A percentile compares a stretch with the other conserved stretches of the same genome.
Evolutionary conservation across 2,329 filamentous ascomycete genomes (phyloP).

Genomic region (Aspergillus latus): DNA sequence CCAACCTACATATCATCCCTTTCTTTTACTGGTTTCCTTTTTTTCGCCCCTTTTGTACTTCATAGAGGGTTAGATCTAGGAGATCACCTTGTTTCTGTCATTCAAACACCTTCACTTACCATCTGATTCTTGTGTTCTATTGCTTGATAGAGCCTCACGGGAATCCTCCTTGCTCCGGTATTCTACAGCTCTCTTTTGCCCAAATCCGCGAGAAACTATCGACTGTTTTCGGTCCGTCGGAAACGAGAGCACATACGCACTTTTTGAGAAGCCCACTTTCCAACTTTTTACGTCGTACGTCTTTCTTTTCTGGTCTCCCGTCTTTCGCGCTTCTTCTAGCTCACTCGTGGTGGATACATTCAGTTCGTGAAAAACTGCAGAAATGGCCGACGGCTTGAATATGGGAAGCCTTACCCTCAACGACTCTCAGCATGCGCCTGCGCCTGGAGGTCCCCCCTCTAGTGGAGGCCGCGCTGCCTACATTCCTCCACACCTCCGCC

Average conservation of each 20-base stretch:
- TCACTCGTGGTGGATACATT: constrained; percentile 8
- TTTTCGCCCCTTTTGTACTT: constrained; percentile 22
- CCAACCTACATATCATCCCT: constrained; percentile 13
- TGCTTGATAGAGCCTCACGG: constrained; percentile 23
- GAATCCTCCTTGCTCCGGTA: constrained; percentile 24
- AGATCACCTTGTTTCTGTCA: constrained; percentile 29
- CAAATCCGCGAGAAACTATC: constrained; percentile 19
- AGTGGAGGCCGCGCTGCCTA: constrained; percentile 59
- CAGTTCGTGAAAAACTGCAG: constrained; percentile 27
- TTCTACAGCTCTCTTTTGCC: constrained; percentile 25
- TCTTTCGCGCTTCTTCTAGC: neutral
- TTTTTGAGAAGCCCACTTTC: constrained; percentile 9
- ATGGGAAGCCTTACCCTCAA: constrained; percentile 51
- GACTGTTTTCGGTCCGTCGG: constrained; percentile 9
- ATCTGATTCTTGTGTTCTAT: constrained; percentile 28
- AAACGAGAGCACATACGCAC: constrained; percentile 6
- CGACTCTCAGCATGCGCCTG: constrained; percentile 61
- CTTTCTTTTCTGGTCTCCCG: neutral
- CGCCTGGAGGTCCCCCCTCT: constrained; percentile 38
- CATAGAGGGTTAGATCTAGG: constrained; percentile 29
- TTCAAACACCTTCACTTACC: constrained; percentile 30
- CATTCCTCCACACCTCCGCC: constrained; percentile 65
- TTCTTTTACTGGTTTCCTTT: constrained; percentile 17
- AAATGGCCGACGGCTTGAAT: constrained; percentile 43
- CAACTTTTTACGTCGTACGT: constrained; percentile 15